phyloP scores from a whole-genome alignment of 129 eudicot species.

The Ambrosia trifida region DNA sequence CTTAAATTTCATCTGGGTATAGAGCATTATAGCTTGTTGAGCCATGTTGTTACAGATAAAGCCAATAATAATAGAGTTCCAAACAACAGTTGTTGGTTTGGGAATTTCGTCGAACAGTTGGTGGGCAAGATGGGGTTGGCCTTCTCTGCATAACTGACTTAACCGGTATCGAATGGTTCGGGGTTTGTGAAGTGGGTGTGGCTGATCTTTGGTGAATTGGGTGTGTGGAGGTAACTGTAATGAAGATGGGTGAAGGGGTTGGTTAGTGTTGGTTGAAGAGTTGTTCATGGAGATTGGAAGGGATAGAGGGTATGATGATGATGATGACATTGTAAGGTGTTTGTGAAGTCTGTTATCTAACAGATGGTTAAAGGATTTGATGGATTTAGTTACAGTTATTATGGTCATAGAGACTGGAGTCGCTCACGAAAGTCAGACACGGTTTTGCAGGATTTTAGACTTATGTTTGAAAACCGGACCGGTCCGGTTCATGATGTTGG shows the following conservation, averaged over 20 bases:
- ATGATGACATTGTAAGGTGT: no score
- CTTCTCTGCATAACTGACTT: slow-evolving; percentile 69
- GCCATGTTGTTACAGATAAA: slow-evolving; percentile 73
- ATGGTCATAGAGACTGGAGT: no score
- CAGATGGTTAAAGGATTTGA: no score
- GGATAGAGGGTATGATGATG: slow-evolving; percentile 22
- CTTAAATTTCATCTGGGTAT: slow-evolving; percentile 47
- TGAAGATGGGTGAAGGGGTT: slow-evolving; percentile 26
- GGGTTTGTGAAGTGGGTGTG: slow-evolving; percentile 33
- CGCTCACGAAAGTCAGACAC: no score
- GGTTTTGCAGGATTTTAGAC: no score
- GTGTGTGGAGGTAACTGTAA: slow-evolving; percentile 22
- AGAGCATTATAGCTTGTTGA: slow-evolving; percentile 60
- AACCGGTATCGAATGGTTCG: slow-evolving; percentile 63
- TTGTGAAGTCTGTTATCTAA: no score
- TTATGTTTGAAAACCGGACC: no score
- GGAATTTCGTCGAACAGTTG: slow-evolving; percentile 91
- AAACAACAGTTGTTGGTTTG: slow-evolving; percentile 79
- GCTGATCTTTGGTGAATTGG: slow-evolving; percentile 30
- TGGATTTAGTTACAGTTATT: no score
- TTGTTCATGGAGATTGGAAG: slow-evolving; percentile 26
- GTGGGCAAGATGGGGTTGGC: slow-evolving; percentile 73
- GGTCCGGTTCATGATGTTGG: no score
- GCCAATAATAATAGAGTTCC: slow-evolving; percentile 92
- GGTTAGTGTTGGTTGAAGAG: slow-evolving; percentile 18